These are phyloP conservation scores for Posidonia oceanica DNA, from an alignment of 116 monocot genomes.

Conservation along the genomic window DNA sequence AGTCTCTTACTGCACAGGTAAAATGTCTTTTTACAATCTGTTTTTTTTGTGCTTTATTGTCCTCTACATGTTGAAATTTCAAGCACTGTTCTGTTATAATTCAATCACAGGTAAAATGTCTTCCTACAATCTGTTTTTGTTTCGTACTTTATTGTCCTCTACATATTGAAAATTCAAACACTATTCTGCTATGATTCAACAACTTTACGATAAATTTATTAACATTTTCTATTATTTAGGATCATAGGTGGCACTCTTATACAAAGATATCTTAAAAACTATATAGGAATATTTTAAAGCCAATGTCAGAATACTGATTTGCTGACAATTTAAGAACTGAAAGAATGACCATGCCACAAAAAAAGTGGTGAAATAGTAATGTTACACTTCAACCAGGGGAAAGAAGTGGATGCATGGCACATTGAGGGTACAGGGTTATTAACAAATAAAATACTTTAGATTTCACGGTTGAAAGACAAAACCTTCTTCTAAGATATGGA, in stretches of 20 bases:
- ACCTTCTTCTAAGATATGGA: no score
- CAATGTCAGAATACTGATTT: no score
- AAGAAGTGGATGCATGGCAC: no score
- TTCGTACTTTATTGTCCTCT: neutral
- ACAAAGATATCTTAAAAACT: no score
- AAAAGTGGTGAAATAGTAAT: no score
- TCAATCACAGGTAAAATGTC: constrained; percentile 36
- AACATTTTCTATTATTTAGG: no score
- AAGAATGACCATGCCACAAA: no score
- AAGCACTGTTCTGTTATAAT: neutral
- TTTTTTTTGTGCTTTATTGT: neutral
- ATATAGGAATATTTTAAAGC: no score
- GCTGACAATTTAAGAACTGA: no score
- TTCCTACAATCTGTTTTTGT: neutral
- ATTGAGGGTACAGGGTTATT: neutral
- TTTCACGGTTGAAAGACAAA: neutral
- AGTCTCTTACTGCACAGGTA: constrained; percentile 89
- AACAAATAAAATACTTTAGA: neutral
- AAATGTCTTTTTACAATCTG: neutral
- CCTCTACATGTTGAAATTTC: neutral
- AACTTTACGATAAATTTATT: no score
- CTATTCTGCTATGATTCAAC: neutral
- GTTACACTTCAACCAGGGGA: no score
- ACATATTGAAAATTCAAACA: neutral
- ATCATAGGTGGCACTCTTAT: no score